These are phyloP conservation scores for Penicillium sp. DNA, from an alignment of 2,329 filamentous ascomycete species.

Conservation along the genomic window DNA sequence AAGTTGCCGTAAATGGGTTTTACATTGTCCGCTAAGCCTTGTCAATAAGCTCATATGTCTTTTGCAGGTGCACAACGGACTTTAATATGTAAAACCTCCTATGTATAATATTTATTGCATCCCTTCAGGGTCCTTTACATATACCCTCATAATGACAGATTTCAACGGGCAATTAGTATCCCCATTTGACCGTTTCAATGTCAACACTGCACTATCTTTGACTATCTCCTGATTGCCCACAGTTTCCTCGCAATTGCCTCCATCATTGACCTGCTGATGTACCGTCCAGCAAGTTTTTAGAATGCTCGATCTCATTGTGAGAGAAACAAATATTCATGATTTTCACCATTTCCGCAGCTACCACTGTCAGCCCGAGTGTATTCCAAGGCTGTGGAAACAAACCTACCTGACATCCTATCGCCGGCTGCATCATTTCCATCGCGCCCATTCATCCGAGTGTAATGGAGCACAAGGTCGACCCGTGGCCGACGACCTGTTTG, in stretches of 20 bases:
- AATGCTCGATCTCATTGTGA: constrained; percentile 20
- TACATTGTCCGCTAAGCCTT: constrained; percentile 31
- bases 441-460: constrained; percentile 21
- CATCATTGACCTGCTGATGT: background rate
- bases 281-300: background rate
- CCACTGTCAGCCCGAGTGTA: background rate
- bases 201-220: background rate
- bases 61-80: background rate
- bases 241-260: background rate
- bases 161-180: too few relatives aligned
- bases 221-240: background rate
- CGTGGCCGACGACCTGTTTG: constrained; percentile 18
- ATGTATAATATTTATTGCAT: background rate
- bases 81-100: background rate
- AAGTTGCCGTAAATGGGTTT: constrained; percentile 35
- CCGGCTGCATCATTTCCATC: constrained; percentile 18
- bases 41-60: background rate
- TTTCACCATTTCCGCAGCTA: constrained; percentile 22
- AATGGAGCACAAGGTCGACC: constrained; percentile 18
- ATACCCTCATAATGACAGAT: too few relatives aligned
- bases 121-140: too few relatives aligned
- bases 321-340: constrained; percentile 21
- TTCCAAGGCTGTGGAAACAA: background rate
- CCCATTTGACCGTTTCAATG: background rate
- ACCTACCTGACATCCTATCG: constrained; percentile 16